Percentiles rank a stretch among this genome's conserved stretches.
Conservation (phyloP, 2,329 filamentous ascomycete species). For the Trichoderma citrinoviride region DNA sequence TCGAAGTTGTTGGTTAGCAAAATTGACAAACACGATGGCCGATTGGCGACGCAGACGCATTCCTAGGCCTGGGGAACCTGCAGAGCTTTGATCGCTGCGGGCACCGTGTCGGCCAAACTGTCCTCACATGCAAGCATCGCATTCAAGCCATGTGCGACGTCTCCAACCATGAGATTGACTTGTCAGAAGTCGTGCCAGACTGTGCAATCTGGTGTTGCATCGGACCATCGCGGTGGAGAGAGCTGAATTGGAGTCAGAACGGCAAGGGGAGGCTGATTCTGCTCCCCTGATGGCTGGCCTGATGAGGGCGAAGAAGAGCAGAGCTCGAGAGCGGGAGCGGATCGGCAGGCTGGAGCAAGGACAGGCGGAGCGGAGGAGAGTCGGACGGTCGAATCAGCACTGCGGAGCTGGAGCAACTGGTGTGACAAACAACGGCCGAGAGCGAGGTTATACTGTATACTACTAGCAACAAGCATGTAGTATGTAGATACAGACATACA, state of each 20-base stretch:
- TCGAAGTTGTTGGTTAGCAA: not conserved
- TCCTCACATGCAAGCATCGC: not conserved
- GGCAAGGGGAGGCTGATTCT: not conserved
- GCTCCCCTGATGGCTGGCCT: not conserved
- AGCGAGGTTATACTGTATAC: not conserved
- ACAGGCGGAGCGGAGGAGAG: not conserved
- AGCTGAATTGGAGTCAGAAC: constrained; percentile 7
- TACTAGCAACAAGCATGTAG: too few relatives aligned
- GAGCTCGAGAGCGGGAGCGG: not conserved
- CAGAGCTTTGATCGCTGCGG: not conserved
- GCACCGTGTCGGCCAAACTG: constrained; percentile 3
- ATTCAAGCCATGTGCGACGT: constrained; percentile 17
- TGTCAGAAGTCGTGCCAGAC: not conserved
- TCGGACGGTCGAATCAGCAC: not conserved
- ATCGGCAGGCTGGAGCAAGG: not conserved
- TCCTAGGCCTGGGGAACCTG: not conserved
- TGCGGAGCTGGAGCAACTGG: not conserved
- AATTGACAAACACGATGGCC: not conserved
- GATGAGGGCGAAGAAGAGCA: not conserved
- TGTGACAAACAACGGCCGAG: not conserved
- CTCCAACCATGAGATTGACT: not conserved
- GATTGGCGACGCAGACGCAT: not conserved
- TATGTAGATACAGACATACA: too few relatives aligned
- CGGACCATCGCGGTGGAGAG: constrained; percentile 13
- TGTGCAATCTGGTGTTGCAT: constrained; percentile 10